phyloP scores from a whole-genome alignment of 352 stramenopile species.

The Phytophthora aleatoria region DNA sequence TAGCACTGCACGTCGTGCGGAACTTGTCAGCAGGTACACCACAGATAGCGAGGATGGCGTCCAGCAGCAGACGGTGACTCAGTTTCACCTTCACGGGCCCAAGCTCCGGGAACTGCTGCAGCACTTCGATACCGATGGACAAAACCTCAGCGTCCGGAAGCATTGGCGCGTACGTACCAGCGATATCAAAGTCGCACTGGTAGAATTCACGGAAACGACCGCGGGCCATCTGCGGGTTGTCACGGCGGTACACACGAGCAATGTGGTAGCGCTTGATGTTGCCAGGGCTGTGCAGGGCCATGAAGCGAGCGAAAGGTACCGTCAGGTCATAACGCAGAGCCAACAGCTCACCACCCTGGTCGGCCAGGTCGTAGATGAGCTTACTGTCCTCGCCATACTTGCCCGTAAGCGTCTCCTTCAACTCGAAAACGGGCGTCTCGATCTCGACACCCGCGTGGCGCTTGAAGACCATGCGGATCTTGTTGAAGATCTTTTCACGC shows the following conservation, averaged over 20 bases:
- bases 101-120: conserved; percentile 87
- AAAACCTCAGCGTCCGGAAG: conserved; percentile 97
- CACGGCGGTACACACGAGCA: conserved; percentile 96
- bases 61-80: conserved; percentile 96
- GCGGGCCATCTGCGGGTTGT: conserved; percentile 94
- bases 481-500: conserved; percentile 96
- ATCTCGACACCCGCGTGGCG: conserved; percentile 98
- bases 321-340: conserved; percentile 97
- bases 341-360: conserved; percentile 97
- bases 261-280: conserved; percentile 99
- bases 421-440: conserved; percentile 98
- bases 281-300: conserved; percentile 96
- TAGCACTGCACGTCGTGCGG: conserved; percentile 96
- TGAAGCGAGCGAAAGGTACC: conserved; percentile 98
- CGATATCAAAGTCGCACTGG: conserved; percentile 99
- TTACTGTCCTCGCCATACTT: conserved; percentile 99
- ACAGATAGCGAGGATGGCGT: conserved; percentile 98
- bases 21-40: conserved; percentile 97
- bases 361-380: conserved; percentile 99
- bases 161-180: conserved; percentile 95
- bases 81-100: conserved; percentile 97
- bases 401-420: conserved; percentile 98
- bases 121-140: conserved; percentile 93
- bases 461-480: conserved; percentile 98
- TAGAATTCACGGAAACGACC: conserved; percentile 99